phyloP scores from a whole-genome alignment of 2,329 filamentous ascomycete species.

The Zymoseptoria passerinii region DNA sequence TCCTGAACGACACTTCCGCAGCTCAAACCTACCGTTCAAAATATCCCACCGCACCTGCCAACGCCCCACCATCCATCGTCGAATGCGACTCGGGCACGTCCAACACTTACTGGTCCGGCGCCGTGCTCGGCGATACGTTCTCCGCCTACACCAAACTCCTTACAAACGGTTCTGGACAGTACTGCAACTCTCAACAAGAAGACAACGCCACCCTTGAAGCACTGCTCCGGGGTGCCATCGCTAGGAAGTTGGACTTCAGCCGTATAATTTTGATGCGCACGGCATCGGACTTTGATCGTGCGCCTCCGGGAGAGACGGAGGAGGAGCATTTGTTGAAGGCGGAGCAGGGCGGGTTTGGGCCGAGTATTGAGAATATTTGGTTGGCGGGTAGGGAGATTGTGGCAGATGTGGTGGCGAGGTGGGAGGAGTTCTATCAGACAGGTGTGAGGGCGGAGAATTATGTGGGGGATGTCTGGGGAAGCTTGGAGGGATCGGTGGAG shows the following conservation, averaged over 20 bases:
- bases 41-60: conserved; percentile 24
- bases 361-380: conserved; percentile 60
- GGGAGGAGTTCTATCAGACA: conserved; percentile 48
- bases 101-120: conserved; percentile 28
- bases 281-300: conserved; percentile 63
- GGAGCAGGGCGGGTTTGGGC: conserved; percentile 54
- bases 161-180: conserved; percentile 31
- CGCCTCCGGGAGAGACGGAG: conserved; percentile 48
- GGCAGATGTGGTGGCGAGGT: conserved; percentile 51
- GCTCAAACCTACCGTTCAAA: conserved; percentile 25
- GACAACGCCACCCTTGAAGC: conserved; percentile 31
- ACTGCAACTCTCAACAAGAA: conserved; percentile 31
- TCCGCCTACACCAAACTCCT: conserved; percentile 24
- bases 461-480: conserved; percentile 61
- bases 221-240: conserved; percentile 24
- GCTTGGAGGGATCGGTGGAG: conserved; percentile 54
- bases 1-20: conserved; percentile 24
- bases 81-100: conserved; percentile 28
- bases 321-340: conserved; percentile 52
- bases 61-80: conserved; percentile 22
- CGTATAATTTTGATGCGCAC: conserved; percentile 31
- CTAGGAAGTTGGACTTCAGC: conserved; percentile 27
- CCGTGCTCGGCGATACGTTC: conserved; percentile 24
- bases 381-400: conserved; percentile 57
- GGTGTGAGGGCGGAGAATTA: conserved; percentile 56